A percentile compares a stretch with the other conserved stretches of the same genome.
Conservation (phyloP, 129 eudicot species). For the Sambucus nigra region DNA sequence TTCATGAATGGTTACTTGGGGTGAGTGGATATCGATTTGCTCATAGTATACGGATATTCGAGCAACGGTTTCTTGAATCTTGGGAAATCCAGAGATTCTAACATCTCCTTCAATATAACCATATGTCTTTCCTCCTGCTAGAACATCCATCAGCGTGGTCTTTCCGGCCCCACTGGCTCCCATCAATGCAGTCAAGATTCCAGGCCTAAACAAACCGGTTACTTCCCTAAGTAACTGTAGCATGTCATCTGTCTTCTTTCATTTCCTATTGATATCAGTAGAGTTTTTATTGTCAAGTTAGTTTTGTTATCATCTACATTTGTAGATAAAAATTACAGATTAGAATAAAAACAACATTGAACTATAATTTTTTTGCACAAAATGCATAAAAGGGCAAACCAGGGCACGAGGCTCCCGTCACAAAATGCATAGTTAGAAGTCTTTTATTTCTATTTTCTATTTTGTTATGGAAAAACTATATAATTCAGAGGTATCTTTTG, state of each 20-base stretch:
- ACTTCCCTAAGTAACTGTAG: constrained; percentile 69
- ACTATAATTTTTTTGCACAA: no score
- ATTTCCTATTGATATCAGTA: constrained; percentile 45
- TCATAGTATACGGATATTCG: constrained; percentile 91
- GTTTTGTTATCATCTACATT: no score
- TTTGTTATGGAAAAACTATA: no score
- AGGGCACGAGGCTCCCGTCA: no score
- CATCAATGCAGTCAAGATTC: constrained; percentile 86
- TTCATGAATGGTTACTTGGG: constrained; percentile 67
- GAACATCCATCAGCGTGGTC: constrained; percentile 87
- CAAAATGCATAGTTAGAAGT: no score
- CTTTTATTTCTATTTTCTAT: no score
- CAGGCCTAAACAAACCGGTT: constrained; percentile 85
- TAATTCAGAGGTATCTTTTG: no score
- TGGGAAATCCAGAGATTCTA: constrained; percentile 76
- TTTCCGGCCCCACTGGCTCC: constrained; percentile 99
- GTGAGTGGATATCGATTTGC: constrained; percentile 88
- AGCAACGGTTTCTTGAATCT: constrained; percentile 89
- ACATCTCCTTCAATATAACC: constrained; percentile 90
- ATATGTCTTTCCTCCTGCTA: constrained; percentile 87
- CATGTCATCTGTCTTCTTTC: constrained; percentile 45
- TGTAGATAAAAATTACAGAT: no score
- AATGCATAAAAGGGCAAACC: no score
- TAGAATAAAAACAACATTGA: no score
- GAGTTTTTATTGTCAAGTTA: neutral